Conservation (phyloP, 129 eudicot genomes). For the sunflower (Helianthus annuus) region HanXRQr2.0-SUNRISE NC_035437.2:7719666-7720165, state of each 20-base stretch:
- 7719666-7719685: constrained; percentile 82
- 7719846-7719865: constrained; percentile 54
- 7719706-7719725: constrained; percentile 65
- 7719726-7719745: constrained; percentile 55
- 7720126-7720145: constrained; percentile 86
- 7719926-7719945: constrained; percentile 77
- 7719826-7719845: constrained; percentile 65
- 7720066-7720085: constrained; percentile 53
- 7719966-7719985: constrained; percentile 74
- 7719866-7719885: constrained; percentile 72
- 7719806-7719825: constrained; percentile 80
- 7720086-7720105: constrained; percentile 67
- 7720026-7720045: constrained; percentile 58
- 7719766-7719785: constrained; percentile 90
- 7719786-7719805: constrained; percentile 84
- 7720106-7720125: constrained; percentile 83
- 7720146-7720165: constrained; percentile 24
- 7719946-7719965: constrained; percentile 70
- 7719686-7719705: constrained; percentile 92
- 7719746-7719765: constrained; percentile 77
- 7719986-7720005: constrained; percentile 93
- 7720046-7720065: constrained; percentile 73
- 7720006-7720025: constrained; percentile 88
- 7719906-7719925: constrained; percentile 90
- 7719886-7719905: constrained; percentile 92